phyloP scores from a whole-genome alignment of 805 yeast species.

The Candida nitratophila region DNA sequence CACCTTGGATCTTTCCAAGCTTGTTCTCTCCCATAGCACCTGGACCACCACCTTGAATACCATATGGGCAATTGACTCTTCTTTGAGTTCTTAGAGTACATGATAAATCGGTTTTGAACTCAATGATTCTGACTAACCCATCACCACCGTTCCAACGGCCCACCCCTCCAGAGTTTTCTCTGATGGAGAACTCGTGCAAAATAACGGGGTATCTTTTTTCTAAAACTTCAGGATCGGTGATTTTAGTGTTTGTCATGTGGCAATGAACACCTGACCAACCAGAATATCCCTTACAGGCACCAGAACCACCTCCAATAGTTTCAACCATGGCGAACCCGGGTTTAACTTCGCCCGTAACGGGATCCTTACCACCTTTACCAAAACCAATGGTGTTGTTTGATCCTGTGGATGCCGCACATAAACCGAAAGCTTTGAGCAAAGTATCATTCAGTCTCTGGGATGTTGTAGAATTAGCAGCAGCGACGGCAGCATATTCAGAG shows the following conservation, averaged over 20 bases:
- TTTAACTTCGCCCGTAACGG: slow-evolving; percentile 27
- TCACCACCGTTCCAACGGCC: slow-evolving; percentile 44
- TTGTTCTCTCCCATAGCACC: slow-evolving; percentile 40
- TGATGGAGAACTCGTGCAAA: slow-evolving; percentile 35
- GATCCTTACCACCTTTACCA: slow-evolving; percentile 49
- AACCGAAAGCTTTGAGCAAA: slow-evolving; percentile 69
- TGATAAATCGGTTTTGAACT: slow-evolving; percentile 31
- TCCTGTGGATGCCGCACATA: slow-evolving; percentile 87
- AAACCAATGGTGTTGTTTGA: slow-evolving; percentile 84
- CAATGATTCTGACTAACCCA: slow-evolving; percentile 43
- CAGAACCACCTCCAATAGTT: slow-evolving; percentile 49
- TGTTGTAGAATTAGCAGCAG: slow-evolving; percentile 55
- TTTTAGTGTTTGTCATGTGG: slow-evolving; percentile 48
- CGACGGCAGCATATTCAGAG: slow-evolving; percentile 37
- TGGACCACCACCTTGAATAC: slow-evolving; percentile 43
- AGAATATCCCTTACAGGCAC: slow-evolving; percentile 37
- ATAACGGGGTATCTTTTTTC: slow-evolving; percentile 46
- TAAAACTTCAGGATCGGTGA: slow-evolving; percentile 46
- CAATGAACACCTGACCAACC: slow-evolving; percentile 37
- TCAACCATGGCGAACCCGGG: slow-evolving; percentile 43
- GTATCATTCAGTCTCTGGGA: slow-evolving; percentile 84
- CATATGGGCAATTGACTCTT: slow-evolving; percentile 47
- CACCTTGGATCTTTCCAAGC: slow-evolving; percentile 26
- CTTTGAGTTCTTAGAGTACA: slow-evolving; percentile 43
- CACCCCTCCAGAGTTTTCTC: slow-evolving; percentile 40